phyloP scores from a whole-genome alignment of 495 filamentous ascomycete species.

The Aspergillus taichungensis region DNA sequence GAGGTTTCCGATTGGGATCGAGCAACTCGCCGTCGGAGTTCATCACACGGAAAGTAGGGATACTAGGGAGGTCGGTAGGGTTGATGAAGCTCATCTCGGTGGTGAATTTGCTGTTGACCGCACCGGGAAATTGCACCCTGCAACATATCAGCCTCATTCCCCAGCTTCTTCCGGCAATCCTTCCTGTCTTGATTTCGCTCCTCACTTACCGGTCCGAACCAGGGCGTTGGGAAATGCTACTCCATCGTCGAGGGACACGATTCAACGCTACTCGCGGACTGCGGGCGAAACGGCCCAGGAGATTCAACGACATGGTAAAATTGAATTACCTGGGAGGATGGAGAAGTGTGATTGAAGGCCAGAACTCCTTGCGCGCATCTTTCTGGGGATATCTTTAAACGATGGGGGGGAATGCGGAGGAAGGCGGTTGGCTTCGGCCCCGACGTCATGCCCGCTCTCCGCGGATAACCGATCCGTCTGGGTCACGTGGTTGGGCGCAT shows the following conservation, averaged over 20 bases:
- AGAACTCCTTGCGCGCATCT: not conserved
- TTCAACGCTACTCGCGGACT: not conserved
- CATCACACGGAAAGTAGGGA: conserved; percentile 81
- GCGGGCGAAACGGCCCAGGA: conserved; percentile 7
- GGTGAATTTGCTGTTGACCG: conserved; percentile 87
- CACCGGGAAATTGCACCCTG: conserved; percentile 88
- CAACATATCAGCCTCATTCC: not conserved
- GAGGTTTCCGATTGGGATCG: conserved; percentile 51
- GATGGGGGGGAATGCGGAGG: conserved; percentile 24
- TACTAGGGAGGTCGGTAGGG: conserved; percentile 54
- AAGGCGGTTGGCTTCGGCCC: conserved; percentile 28
- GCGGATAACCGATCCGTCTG: conserved; percentile 13
- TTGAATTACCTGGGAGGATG: not conserved
- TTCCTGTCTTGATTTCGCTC: not conserved
- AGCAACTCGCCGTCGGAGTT: conserved; percentile 75
- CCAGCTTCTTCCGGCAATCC: not conserved
- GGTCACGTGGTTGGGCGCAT: no score
- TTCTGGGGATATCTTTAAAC: no score
- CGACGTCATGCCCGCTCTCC: conserved; percentile 14
- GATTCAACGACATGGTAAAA: conserved; percentile 18
- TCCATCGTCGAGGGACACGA: conserved; percentile 35
- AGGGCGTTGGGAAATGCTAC: conserved; percentile 57
- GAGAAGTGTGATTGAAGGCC: not conserved
- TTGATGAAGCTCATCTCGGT: conserved; percentile 64
- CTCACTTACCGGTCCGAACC: conserved; percentile 51